Percentiles rank a stretch among this genome's conserved stretches.
Evolutionary conservation across 306 rosid genomes (phyloP).

Genomic region (Citrullus colocynthis): DNA sequence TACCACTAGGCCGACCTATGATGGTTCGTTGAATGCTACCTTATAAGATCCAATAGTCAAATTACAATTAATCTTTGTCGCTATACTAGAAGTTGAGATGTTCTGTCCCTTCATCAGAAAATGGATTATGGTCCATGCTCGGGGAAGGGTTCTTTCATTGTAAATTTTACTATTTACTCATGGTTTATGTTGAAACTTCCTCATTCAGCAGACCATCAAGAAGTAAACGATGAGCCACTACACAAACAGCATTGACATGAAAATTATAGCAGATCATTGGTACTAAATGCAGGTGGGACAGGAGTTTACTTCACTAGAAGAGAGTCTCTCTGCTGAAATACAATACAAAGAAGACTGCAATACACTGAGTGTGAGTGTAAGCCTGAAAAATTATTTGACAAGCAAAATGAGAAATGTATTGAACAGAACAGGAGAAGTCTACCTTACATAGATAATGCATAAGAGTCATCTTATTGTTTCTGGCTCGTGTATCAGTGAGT

Average conservation of each 20-base stretch:
- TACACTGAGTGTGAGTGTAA: neutral
- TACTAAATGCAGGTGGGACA: neutral
- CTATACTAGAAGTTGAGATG: neutral
- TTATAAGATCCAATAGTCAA: neutral
- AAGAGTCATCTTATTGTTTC: conserved; percentile 90
- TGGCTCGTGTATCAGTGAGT: conserved; percentile 85
- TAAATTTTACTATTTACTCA: neutral
- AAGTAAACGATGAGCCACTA: neutral
- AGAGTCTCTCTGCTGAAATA: neutral
- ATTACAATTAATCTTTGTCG: neutral
- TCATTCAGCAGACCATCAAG: neutral
- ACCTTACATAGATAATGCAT: conserved; percentile 99
- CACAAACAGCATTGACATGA: neutral
- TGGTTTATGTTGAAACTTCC: neutral
- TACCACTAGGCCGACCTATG: too few relatives aligned
- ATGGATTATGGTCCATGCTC: neutral
- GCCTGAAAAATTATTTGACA: neutral
- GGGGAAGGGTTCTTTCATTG: neutral
- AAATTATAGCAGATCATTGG: neutral
- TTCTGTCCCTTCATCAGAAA: neutral
- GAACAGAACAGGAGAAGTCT: conserved; percentile 16
- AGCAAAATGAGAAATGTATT: neutral
- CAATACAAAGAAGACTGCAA: neutral
- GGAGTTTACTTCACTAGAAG: neutral
- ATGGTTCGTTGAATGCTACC: too few relatives aligned